A percentile compares a stretch with the other conserved stretches of the same genome.
These are phyloP conservation scores for Lavandula angustifolia DNA, from an alignment of 257 asterid species.

Conservation along the genomic window DNA sequence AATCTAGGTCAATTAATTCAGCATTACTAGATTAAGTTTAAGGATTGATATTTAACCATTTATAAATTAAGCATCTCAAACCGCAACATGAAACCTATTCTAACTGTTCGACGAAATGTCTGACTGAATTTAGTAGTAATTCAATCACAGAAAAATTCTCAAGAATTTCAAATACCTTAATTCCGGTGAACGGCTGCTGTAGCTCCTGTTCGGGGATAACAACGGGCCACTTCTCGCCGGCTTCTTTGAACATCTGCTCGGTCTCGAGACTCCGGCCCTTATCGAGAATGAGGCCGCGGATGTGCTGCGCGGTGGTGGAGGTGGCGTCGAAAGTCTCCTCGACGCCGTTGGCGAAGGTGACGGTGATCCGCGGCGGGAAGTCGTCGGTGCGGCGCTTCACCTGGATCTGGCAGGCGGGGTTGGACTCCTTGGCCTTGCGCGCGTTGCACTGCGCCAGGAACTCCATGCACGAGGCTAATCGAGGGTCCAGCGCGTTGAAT, in stretches of 20 bases:
- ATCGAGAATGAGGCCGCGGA: constrained; percentile 79
- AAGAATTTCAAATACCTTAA: constrained; percentile 49
- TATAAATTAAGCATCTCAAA: too few species aligned
- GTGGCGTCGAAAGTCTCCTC: constrained; percentile 88
- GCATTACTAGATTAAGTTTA: neutral
- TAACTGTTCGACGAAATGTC: constrained; percentile 56
- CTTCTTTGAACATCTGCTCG: constrained; percentile 90
- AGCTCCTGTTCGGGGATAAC: constrained; percentile 76
- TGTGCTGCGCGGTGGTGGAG: constrained; percentile 74
- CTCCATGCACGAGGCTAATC: constrained; percentile 89
- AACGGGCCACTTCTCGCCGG: constrained; percentile 96
- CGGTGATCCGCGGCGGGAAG: constrained; percentile 80
- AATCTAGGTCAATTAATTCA: too few species aligned
- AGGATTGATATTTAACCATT: neutral
- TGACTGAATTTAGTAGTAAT: neutral
- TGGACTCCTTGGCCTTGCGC: constrained; percentile 83
- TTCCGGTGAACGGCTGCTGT: constrained; percentile 57
- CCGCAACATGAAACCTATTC: neutral
- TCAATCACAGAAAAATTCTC: neutral
- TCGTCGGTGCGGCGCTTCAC: constrained; percentile 97
- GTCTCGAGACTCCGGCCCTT: constrained; percentile 87
- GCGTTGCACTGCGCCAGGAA: constrained; percentile 94
- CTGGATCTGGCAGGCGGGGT: constrained; percentile 81
- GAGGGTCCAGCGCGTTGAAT: constrained; percentile 88
- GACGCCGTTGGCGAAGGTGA: constrained; percentile 83